Percentiles rank a stretch among this genome's conserved stretches.
Conservation (phyloP, 352 stramenopile genomes). For the Phytophthora sp. region DNA sequence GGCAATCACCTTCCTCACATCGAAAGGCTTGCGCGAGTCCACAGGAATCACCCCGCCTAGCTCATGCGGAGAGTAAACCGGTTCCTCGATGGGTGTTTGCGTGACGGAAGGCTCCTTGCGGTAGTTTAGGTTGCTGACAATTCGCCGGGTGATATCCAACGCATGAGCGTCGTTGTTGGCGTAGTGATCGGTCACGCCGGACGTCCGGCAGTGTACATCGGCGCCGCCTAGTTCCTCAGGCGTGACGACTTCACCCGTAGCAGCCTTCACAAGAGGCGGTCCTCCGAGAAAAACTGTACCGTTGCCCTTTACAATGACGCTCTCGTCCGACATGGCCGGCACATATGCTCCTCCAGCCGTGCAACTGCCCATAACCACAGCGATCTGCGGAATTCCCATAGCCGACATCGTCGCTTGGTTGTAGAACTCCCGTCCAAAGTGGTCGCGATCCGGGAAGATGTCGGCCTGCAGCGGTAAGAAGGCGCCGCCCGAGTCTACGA, state of each 20-base stretch:
- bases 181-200: conserved; percentile 97
- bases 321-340: conserved; percentile 98
- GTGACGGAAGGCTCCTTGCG: conserved; percentile 43
- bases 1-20: conserved; percentile 96
- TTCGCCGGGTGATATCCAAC: conserved; percentile 89
- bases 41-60: conserved; percentile 94
- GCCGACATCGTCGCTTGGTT: conserved; percentile 98
- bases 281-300: conserved; percentile 98
- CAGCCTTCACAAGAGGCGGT: conserved; percentile 97
- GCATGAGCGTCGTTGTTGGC: conserved; percentile 96
- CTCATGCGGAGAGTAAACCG: conserved; percentile 92
- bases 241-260: conserved; percentile 96
- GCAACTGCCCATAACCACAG: conserved; percentile 97
- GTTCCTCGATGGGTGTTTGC: conserved; percentile 90
- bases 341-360: conserved; percentile 97
- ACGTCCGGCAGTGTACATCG: conserved; percentile 90
- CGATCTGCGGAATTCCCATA: conserved; percentile 95
- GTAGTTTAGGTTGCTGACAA: conserved; percentile 93
- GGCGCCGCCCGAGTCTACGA: conserved; percentile 95
- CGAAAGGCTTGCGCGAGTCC: conserved; percentile 95
- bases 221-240: conserved; percentile 96
- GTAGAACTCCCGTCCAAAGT: conserved; percentile 99
- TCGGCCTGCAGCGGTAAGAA: conserved; percentile 96
- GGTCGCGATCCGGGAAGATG: conserved; percentile 97
- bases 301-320: conserved; percentile 96